Conservation (phyloP, 805 yeast species). For the Isabelozyma rhagii region DNA sequence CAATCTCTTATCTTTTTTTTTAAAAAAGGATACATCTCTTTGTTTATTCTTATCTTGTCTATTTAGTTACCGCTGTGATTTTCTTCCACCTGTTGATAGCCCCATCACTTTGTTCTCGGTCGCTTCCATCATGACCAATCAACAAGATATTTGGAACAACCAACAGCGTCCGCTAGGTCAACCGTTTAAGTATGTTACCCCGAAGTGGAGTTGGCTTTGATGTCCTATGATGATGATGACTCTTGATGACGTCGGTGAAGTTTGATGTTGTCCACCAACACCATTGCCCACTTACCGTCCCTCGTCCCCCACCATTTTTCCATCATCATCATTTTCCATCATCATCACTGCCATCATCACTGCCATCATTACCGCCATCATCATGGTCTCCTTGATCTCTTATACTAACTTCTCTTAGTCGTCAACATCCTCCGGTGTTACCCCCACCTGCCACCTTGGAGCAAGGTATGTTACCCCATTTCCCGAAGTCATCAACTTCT, state of each 20-base stretch:
- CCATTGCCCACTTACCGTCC: too few relatives aligned
- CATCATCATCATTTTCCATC: too few relatives aligned
- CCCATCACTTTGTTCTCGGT: background rate
- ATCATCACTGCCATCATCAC: too few relatives aligned
- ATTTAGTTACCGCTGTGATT: background rate
- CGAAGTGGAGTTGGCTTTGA: background rate
- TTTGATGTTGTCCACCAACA: too few relatives aligned
- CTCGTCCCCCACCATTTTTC: too few relatives aligned
- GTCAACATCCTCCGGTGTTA: conserved; percentile 57
- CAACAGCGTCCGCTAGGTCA: conserved; percentile 42
- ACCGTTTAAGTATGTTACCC: conserved; percentile 39
- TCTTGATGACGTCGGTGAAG: too few relatives aligned
- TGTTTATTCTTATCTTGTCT: background rate
- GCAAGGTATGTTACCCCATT: conserved; percentile 36
- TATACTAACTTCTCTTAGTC: conserved; percentile 36
- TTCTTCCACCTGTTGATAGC: background rate
- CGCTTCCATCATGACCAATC: conserved; percentile 30
- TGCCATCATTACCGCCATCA: too few relatives aligned
- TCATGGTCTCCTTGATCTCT: background rate
- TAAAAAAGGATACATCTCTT: too few relatives aligned
- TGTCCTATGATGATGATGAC: too few relatives aligned
- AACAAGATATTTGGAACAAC: conserved; percentile 41
- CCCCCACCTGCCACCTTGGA: conserved; percentile 59
- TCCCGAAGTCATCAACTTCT: background rate
- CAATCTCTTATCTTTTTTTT: background rate